These are phyloP conservation scores for Colletotrichum liaoningense DNA, from an alignment of 2,329 filamentous ascomycete genomes.

Conservation along the genomic window DNA sequence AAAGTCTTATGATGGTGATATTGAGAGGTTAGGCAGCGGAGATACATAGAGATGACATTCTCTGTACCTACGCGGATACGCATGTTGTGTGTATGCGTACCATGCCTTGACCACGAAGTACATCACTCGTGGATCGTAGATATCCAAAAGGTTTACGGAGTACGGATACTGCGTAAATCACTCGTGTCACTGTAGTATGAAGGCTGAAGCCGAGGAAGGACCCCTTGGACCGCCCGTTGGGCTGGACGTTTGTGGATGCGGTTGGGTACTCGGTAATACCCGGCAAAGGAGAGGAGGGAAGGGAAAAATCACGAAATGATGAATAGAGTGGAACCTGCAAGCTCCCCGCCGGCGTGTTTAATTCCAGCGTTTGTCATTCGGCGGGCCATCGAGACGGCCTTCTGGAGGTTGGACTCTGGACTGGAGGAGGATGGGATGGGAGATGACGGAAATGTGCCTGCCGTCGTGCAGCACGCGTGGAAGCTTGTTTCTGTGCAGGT, in stretches of 20 bases:
- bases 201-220: neutral
- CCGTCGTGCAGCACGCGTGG: constrained; percentile 10
- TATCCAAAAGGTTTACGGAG: neutral
- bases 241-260: constrained; percentile 16
- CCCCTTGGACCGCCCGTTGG: neutral
- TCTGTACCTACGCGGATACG: neutral
- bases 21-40: neutral
- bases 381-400: no score
- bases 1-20: no score
- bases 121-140: no score
- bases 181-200: no score
- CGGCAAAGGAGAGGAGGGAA: constrained; percentile 3
- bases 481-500: constrained; percentile 17
- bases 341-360: neutral
- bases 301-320: neutral
- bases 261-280: constrained; percentile 28
- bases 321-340: neutral
- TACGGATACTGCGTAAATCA: neutral
- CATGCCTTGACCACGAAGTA: no score
- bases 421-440: no score
- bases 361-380: neutral
- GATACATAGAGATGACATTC: no score
- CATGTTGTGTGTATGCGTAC: no score
- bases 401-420: neutral
- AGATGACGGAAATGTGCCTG: neutral